phyloP scores from a whole-genome alignment of 208 protist species.

The Trichomonas vaginalis region DNA sequence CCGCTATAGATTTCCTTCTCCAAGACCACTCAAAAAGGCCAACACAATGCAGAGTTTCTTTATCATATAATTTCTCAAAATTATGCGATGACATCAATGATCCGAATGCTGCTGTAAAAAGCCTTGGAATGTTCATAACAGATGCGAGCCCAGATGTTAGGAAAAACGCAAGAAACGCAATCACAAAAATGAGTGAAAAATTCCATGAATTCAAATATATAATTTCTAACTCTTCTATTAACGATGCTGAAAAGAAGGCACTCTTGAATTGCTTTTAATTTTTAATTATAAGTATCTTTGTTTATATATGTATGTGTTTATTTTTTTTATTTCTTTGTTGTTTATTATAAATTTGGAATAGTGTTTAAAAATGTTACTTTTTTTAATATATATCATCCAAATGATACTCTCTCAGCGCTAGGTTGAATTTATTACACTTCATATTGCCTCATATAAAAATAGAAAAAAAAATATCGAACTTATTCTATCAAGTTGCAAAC shows the following conservation, averaged over 20 bases:
- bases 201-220: neutral
- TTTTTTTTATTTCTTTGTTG: too few species aligned
- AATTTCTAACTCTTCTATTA: neutral
- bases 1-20: neutral
- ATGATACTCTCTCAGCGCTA: too few species aligned
- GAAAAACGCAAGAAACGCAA: neutral
- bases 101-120: neutral
- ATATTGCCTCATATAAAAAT: too few species aligned
- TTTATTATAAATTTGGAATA: too few species aligned
- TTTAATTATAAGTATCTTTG: too few species aligned
- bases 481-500: too few species aligned
- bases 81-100: neutral
- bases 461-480: too few species aligned
- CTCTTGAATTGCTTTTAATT: too few species aligned
- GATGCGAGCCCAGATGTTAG: neutral
- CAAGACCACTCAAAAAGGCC: neutral
- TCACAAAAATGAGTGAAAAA: neutral
- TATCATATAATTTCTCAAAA: neutral
- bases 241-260: neutral
- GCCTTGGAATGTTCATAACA: neutral
- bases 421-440: too few species aligned
- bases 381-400: too few species aligned
- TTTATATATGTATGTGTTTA: too few species aligned
- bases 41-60: neutral
- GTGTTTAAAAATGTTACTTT: too few species aligned